Evolutionary conservation across 352 stramenopile species (phyloP).

Genomic region (Globisporangium viniferum): DNA sequence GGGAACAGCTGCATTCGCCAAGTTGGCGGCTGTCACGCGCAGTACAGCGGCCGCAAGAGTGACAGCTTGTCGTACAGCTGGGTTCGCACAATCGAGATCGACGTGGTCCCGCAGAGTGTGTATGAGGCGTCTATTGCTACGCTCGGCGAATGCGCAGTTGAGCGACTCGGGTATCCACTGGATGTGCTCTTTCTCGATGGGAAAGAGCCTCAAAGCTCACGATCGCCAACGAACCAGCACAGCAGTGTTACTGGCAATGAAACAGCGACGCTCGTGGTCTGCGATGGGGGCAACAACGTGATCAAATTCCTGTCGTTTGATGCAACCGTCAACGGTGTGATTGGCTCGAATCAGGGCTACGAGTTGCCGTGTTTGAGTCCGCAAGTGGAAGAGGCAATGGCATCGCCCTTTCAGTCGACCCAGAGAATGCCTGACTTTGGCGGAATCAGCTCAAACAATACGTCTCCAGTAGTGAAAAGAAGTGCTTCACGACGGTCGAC

Average conservation of each 20-base stretch:
- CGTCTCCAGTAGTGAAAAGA: neutral
- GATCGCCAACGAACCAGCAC: neutral
- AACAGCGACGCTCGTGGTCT: conserved; percentile 17
- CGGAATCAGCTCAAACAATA: neutral
- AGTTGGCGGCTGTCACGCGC: conserved; percentile 25
- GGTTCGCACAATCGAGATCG: conserved; percentile 45
- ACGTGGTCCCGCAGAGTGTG: conserved; percentile 6
- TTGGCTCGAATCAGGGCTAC: neutral
- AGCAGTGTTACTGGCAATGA: no score
- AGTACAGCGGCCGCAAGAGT: neutral
- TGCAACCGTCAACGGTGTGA: neutral
- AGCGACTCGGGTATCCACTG: conserved; percentile 15
- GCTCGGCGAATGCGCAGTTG: conserved; percentile 1
- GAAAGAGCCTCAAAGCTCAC: neutral
- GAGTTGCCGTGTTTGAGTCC: neutral
- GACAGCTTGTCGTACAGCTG: conserved; percentile 27
- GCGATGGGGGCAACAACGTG: conserved; percentile 24
- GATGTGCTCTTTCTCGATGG: conserved; percentile 6
- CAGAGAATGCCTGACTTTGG: neutral
- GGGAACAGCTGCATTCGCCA: conserved; percentile 47
- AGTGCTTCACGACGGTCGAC: neutral
- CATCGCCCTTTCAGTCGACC: neutral
- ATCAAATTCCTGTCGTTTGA: conserved; percentile 18
- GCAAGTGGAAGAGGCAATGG: neutral
- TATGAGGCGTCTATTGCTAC: conserved; percentile 4